These are phyloP conservation scores for Fonsecaea multimorphosa DNA, from an alignment of 2,329 filamentous ascomycete species.

Conservation along the genomic window DNA sequence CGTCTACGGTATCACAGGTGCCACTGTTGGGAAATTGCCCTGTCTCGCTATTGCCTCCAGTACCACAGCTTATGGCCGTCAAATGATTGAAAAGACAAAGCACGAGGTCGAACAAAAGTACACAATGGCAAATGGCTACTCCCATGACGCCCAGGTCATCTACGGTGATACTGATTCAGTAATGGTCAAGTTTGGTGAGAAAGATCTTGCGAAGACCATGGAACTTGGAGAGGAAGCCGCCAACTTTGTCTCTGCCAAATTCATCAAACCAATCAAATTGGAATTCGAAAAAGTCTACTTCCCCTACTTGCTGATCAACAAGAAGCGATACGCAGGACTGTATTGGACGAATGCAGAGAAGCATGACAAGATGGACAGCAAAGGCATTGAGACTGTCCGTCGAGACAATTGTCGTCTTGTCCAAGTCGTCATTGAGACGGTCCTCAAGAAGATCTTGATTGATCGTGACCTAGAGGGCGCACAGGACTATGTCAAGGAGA, in stretches of 20 bases:
- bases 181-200: slow-evolving; percentile 98
- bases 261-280: slow-evolving; percentile 95
- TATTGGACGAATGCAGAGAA: slow-evolving; percentile 96
- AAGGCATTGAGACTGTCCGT: slow-evolving; percentile 97
- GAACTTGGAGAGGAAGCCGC: slow-evolving; percentile 93
- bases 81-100: slow-evolving; percentile 99
- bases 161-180: slow-evolving; percentile 99
- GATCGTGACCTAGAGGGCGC: slow-evolving; percentile 88
- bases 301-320: slow-evolving; percentile 98
- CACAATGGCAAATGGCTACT: slow-evolving; percentile 91
- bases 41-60: slow-evolving; percentile 95
- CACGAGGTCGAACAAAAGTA: slow-evolving; percentile 91
- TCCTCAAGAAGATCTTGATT: slow-evolving; percentile 92
- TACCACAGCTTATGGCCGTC: slow-evolving; percentile 93
- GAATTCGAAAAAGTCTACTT: slow-evolving; percentile 99
- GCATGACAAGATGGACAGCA: slow-evolving; percentile 99
- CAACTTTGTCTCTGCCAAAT: slow-evolving; percentile 85
- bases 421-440: slow-evolving; percentile 96
- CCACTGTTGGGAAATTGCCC: slow-evolving; percentile 92
- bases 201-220: slow-evolving; percentile 87
- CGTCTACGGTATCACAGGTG: slow-evolving; percentile 96
- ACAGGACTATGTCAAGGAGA: slow-evolving; percentile 95
- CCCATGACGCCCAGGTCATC: slow-evolving; percentile 93
- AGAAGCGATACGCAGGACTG: slow-evolving; percentile 97
- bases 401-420: slow-evolving; percentile 95